Evolutionary conservation across 257 asterid species (phyloP).

Genomic region (Nicotiana tomentosiformis): DNA sequence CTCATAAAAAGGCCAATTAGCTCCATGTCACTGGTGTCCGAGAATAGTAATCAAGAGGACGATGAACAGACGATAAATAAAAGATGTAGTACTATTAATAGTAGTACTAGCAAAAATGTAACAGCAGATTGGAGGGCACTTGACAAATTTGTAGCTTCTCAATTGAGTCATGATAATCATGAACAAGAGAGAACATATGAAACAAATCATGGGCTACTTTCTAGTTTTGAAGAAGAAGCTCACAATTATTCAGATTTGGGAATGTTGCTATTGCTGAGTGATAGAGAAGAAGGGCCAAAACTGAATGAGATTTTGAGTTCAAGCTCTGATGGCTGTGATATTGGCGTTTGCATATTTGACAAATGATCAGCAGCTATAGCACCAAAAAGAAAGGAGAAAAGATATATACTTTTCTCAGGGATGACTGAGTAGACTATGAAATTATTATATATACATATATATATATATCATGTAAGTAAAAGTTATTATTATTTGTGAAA

Average conservation of each 20-base stretch:
- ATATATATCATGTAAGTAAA: slow-evolving; percentile 8
- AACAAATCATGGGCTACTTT: neutral
- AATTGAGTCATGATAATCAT: slow-evolving; percentile 50
- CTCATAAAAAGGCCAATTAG: slow-evolving; percentile 20
- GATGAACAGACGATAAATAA: neutral
- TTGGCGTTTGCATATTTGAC: slow-evolving; percentile 56
- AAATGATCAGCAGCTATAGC: slow-evolving; percentile 13
- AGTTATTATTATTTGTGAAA: slow-evolving; percentile 1
- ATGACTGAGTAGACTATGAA: neutral
- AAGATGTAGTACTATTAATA: no score
- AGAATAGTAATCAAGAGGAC: slow-evolving; percentile 15
- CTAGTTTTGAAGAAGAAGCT: slow-evolving; percentile 17
- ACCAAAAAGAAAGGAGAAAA: neutral
- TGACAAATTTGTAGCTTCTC: slow-evolving; percentile 72
- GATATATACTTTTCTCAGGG: no score
- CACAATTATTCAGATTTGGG: slow-evolving; percentile 33
- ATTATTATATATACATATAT: neutral
- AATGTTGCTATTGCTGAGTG: slow-evolving; percentile 37
- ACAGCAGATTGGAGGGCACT: slow-evolving; percentile 64
- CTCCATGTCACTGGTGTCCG: slow-evolving; percentile 4
- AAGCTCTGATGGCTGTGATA: slow-evolving; percentile 41
- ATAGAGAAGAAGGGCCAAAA: slow-evolving; percentile 36
- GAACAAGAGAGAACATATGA: slow-evolving; percentile 6
- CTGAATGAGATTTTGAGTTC: slow-evolving; percentile 37
- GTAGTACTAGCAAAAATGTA: slow-evolving; percentile 24